These are phyloP conservation scores for Davidsoniella australis DNA, from an alignment of 2,329 filamentous ascomycete genomes.

Conservation along the genomic window DNA sequence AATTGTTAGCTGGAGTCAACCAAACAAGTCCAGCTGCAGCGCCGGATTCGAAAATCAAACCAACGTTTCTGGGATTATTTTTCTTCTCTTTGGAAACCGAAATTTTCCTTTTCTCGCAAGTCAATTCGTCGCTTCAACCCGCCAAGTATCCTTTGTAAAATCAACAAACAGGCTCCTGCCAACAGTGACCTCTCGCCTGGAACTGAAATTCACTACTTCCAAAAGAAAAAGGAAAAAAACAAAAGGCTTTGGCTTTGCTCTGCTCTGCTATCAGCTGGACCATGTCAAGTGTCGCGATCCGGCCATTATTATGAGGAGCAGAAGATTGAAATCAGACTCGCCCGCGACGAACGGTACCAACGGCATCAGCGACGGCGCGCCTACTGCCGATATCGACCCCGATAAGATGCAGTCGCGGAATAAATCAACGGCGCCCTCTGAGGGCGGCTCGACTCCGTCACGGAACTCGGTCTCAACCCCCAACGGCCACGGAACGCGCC, in stretches of 20 bases:
- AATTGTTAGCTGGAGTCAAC: too few species aligned
- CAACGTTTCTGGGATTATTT: too few species aligned
- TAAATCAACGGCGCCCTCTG: background rate
- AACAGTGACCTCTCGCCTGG: background rate
- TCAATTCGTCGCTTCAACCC: too few species aligned
- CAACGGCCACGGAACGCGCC: conserved; percentile 25
- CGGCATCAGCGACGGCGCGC: background rate
- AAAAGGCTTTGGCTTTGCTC: background rate
- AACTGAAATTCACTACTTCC: background rate
- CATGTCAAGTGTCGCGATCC: conserved; percentile 4
- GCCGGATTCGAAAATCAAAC: too few species aligned
- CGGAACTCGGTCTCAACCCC: conserved; percentile 24
- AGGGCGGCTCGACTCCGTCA: conserved; percentile 22
- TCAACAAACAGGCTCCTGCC: conserved; percentile 2
- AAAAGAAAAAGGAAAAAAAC: background rate
- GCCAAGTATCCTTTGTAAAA: too few species aligned
- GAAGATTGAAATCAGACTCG: conserved; percentile 2
- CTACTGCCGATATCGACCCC: background rate
- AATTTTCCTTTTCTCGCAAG: too few species aligned
- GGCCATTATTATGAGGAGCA: conserved; percentile 7
- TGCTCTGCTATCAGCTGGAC: background rate
- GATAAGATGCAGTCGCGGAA: conserved; percentile 2
- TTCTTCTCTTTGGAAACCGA: too few species aligned
- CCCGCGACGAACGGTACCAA: background rate
- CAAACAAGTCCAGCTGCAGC: too few species aligned